These are phyloP conservation scores for Cadophora gregata DNA, from an alignment of 2,329 filamentous ascomycete genomes.

Conservation along the genomic window DNA sequence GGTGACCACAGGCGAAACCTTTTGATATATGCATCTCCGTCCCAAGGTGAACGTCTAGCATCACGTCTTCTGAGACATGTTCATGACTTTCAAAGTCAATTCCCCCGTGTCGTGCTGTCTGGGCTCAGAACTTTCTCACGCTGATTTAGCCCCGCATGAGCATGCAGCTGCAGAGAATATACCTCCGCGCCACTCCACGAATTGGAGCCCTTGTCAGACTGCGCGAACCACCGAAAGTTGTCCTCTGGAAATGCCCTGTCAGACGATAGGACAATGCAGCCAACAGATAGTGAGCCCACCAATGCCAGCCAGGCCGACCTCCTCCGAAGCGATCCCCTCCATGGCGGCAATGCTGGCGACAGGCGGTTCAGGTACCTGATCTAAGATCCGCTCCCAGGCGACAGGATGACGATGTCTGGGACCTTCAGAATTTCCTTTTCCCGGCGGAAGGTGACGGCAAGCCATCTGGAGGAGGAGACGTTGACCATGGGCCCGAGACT, in stretches of 20 bases:
- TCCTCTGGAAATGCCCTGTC: constrained; percentile 23
- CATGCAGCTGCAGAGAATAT: constrained; percentile 34
- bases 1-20: constrained; percentile 19
- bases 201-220: constrained; percentile 25
- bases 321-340: constrained; percentile 7
- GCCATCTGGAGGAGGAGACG: neutral
- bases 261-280: constrained; percentile 33
- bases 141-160: constrained; percentile 24
- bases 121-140: constrained; percentile 13
- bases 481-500: constrained; percentile 1
- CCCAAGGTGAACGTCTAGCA: constrained; percentile 19
- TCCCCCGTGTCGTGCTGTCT: constrained; percentile 1
- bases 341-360: constrained; percentile 7
- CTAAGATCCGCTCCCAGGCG: constrained; percentile 6
- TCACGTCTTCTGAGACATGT: constrained; percentile 12
- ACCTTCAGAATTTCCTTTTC: constrained; percentile 13
- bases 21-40: constrained; percentile 26
- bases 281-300: constrained; percentile 11
- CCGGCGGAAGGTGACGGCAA: neutral
- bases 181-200: constrained; percentile 28
- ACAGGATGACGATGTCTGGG: neutral
- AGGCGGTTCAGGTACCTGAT: constrained; percentile 18
- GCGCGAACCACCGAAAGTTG: constrained; percentile 5
- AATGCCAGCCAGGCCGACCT: constrained; percentile 16
- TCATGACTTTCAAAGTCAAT: neutral